A percentile compares a stretch with the other conserved stretches of the same genome.
Evolutionary conservation across 176 grass and related monocot species (phyloP).

Genomic region (Musa itinerans): DNA sequence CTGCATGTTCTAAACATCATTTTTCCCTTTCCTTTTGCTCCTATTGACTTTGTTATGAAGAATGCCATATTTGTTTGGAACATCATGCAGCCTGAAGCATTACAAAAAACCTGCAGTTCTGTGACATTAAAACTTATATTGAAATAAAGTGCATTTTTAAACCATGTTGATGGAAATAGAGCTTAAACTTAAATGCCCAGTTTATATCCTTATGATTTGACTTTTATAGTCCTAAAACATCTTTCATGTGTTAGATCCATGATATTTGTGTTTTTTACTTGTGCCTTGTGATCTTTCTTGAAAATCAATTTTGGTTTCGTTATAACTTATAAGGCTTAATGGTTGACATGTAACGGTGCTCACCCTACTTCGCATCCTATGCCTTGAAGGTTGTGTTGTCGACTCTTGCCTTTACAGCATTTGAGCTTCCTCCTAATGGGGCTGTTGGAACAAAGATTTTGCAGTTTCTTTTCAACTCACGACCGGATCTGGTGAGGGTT

Average conservation of each 20-base stretch:
- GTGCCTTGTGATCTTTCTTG: too few relatives aligned
- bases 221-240: not conserved
- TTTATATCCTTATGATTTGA: not conserved
- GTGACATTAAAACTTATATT: too few relatives aligned
- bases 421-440: constrained; percentile 91
- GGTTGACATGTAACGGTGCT: not conserved
- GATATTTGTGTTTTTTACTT: not conserved
- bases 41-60: too few relatives aligned
- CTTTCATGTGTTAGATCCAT: not conserved
- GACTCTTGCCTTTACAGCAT: constrained; percentile 86
- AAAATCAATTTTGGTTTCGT: too few relatives aligned
- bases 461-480: constrained; percentile 89
- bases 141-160: too few relatives aligned
- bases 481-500: constrained; percentile 68
- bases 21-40: too few relatives aligned
- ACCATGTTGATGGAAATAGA: too few relatives aligned
- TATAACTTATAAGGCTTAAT: not conserved
- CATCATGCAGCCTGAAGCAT: too few relatives aligned
- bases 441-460: constrained; percentile 89
- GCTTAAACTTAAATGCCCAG: not conserved
- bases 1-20: too few relatives aligned
- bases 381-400: constrained; percentile 68
- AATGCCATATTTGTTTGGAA: too few relatives aligned
- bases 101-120: too few relatives aligned
- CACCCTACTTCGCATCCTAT: constrained; percentile 1